These are phyloP conservation scores for Epichloe sibirici DNA, from an alignment of 2,329 filamentous ascomycete species.

Conservation along the genomic window DNA sequence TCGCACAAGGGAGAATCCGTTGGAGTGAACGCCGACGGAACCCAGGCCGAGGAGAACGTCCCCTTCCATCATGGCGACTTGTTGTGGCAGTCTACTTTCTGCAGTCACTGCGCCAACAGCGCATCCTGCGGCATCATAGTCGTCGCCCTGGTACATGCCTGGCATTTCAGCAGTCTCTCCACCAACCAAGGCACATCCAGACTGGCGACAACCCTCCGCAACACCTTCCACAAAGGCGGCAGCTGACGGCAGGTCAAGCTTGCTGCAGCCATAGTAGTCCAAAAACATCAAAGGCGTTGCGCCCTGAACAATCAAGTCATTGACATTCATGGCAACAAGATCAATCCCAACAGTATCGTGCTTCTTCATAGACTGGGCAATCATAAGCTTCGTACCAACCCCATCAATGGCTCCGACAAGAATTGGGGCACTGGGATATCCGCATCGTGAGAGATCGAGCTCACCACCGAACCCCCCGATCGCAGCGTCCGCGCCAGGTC, in stretches of 20 bases:
- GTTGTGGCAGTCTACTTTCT: conserved; percentile 61
- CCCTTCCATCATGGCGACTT: conserved; percentile 62
- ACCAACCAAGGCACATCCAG: conserved; percentile 84
- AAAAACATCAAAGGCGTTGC: conserved; percentile 93
- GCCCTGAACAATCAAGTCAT: conserved; percentile 91
- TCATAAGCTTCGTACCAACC: conserved; percentile 92
- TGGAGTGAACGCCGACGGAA: conserved; percentile 85
- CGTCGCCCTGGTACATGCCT: conserved; percentile 75
- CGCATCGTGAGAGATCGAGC: conserved; percentile 49
- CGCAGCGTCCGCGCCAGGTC: conserved; percentile 79
- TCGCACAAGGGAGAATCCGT: conserved; percentile 93
- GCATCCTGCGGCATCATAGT: conserved; percentile 87
- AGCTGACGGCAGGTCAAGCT: conserved; percentile 65
- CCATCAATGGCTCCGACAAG: conserved; percentile 93
- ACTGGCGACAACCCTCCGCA: conserved; percentile 71
- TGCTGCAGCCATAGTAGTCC: conserved; percentile 93
- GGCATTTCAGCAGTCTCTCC: conserved; percentile 99
- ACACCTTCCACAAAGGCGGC: conserved; percentile 86
- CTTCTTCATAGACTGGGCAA: conserved; percentile 79
- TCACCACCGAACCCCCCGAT: conserved; percentile 89
- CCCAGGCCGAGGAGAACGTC: conserved; percentile 78
- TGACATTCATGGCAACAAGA: conserved; percentile 97
- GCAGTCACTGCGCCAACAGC: conserved; percentile 73
- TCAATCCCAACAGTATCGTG: conserved; percentile 95
- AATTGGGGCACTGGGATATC: conserved; percentile 63